Percentiles rank a stretch among this genome's conserved stretches.
These are phyloP conservation scores for Urostyla sp. DNA, from an alignment of 73 alveolate species.

Conservation along the genomic window DNA sequence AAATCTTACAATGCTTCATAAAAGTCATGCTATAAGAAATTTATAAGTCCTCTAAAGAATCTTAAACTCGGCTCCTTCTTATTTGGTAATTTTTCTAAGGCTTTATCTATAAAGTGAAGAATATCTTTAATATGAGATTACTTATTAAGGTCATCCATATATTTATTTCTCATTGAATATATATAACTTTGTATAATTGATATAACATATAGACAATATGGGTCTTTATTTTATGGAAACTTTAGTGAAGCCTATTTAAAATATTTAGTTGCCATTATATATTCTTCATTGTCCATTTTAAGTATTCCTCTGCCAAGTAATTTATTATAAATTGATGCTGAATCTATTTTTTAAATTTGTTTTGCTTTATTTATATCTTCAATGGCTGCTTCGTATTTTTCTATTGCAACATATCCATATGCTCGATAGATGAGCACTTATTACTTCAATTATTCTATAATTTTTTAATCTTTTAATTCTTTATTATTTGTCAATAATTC, in stretches of 20 bases:
- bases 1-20: slow-evolving; percentile 74
- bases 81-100: slow-evolving; percentile 49
- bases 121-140: not conserved
- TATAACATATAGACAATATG: slow-evolving; percentile 45
- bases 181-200: slow-evolving; percentile 8
- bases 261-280: slow-evolving; percentile 24
- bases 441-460: slow-evolving; percentile 26
- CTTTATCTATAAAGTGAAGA: slow-evolving; percentile 57
- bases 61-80: slow-evolving; percentile 17
- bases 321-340: slow-evolving; percentile 72
- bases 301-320: slow-evolving; percentile 71
- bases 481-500: slow-evolving; percentile 14
- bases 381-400: slow-evolving; percentile 60
- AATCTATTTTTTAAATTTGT: slow-evolving; percentile 60
- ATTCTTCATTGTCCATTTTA: slow-evolving; percentile 53
- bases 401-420: slow-evolving; percentile 61
- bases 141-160: slow-evolving; percentile 25
- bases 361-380: slow-evolving; percentile 54
- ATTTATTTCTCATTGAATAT: not conserved
- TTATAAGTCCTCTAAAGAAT: slow-evolving; percentile 66
- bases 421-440: slow-evolving; percentile 56
- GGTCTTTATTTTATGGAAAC: slow-evolving; percentile 50
- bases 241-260: slow-evolving; percentile 11
- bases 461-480: slow-evolving; percentile 25
- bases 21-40: slow-evolving; percentile 61